phyloP scores from a whole-genome alignment of 2,329 filamentous ascomycete genomes.

The Cladophialophora bantiana region DNA sequence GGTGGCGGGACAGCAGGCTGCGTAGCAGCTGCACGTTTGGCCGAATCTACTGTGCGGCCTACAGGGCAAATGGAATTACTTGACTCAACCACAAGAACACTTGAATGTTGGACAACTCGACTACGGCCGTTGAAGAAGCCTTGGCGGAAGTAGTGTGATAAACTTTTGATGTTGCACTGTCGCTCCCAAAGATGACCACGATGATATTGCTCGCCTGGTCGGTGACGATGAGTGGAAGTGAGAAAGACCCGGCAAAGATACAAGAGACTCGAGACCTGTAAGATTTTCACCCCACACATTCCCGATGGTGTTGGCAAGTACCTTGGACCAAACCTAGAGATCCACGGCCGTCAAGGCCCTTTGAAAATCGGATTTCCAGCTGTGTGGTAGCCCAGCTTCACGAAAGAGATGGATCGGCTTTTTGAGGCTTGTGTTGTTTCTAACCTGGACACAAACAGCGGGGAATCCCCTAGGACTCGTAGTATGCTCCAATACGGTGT shows the following conservation, averaged over 20 bases:
- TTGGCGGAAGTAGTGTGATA: conserved; percentile 61
- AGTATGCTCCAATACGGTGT: conserved; percentile 57
- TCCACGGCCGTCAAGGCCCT: background rate
- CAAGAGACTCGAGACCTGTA: conserved; percentile 57
- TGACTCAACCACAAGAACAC: conserved; percentile 56
- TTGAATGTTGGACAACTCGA: conserved; percentile 55
- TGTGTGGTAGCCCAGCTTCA: background rate
- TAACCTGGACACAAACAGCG: conserved; percentile 64
- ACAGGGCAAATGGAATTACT: conserved; percentile 59
- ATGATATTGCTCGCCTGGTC: conserved; percentile 61
- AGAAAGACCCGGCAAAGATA: conserved; percentile 60
- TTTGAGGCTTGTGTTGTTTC: conserved; percentile 40
- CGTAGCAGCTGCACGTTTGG: conserved; percentile 61
- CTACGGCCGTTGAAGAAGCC: conserved; percentile 58
- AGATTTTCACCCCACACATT: background rate
- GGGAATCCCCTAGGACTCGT: conserved; percentile 66
- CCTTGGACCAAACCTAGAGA: background rate
- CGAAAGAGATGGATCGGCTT: background rate
- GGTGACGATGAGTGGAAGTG: conserved; percentile 64
- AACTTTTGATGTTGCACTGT: conserved; percentile 63
- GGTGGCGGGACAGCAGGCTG: conserved; percentile 64
- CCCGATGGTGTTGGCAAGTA: background rate
- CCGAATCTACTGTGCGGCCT: conserved; percentile 56
- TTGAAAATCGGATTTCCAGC: background rate
- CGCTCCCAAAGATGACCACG: conserved; percentile 54